A percentile compares a stretch with the other conserved stretches of the same genome.
These are phyloP conservation scores for Plasmodium berghei DNA, from an alignment of 169 alveolate genomes.

Conservation along the genomic window DNA sequence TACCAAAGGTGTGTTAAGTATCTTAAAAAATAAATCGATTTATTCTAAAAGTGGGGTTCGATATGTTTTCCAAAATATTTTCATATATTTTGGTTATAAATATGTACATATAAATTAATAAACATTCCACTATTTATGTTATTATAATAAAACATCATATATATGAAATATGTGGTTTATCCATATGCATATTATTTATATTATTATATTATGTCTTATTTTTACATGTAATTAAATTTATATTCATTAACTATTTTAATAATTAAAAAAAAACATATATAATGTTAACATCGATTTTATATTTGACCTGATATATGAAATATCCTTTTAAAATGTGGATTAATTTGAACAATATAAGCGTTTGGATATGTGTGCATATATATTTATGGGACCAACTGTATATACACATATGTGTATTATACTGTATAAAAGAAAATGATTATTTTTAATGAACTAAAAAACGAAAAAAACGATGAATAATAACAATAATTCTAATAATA, in stretches of 20 bases:
- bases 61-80: conserved; percentile 6
- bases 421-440: background rate
- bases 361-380: background rate
- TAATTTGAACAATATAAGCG: background rate
- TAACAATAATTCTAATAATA: too few species aligned
- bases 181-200: background rate
- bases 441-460: background rate
- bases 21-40: conserved; percentile 7
- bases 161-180: background rate
- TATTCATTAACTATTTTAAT: conserved; percentile 4
- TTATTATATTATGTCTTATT: background rate
- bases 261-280: background rate
- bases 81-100: conserved; percentile 1
- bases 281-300: background rate
- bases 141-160: background rate
- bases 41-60: conserved; percentile 7
- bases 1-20: conserved; percentile 6
- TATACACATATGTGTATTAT: background rate
- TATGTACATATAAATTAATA: conserved; percentile 5
- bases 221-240: background rate
- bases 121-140: background rate
- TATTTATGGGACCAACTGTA: background rate
- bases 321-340: background rate
- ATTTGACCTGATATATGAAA: background rate
- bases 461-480: background rate